Evolutionary conservation across 441 rosid genomes (phyloP), one percentile per base, ranked within the genome.

Genomic region (Euphorbia celastroides): DNA sequence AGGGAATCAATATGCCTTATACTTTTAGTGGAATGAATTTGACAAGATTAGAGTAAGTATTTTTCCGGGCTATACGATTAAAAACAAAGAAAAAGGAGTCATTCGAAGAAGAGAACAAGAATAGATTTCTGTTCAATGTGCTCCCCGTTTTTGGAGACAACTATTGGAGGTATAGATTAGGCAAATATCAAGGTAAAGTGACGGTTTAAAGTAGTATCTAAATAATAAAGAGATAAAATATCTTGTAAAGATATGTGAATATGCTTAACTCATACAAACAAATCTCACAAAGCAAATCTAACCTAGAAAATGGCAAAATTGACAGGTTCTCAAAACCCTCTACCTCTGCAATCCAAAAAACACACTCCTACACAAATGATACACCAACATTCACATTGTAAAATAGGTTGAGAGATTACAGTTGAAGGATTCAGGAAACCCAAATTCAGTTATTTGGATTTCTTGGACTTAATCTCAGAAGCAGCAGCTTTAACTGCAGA

Each of bases 401-500:
- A 4, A 38, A 38, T 14, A 38, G 44, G 38, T 3, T 4, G 38
- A 9, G 5, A 34, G 38, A 3, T 34, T 34, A 34, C 9, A 34
- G 5, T 34, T 34, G 38, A 34, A 34, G 4, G 38, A 9, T 34
- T 34, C 9, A 3, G 9, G 9, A 9, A 34, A 4, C 38, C 9
- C n/a, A n/a, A n/a, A n/a, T n/a, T n/a, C n/a, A 30, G 66, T 72
- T 48, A 77, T 62, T 77, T 77, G 72, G 77, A 70, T 5, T 44
- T 67, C 70, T 82, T 84, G n/a, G 77, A 70, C 60, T 86, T 93
- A 1, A 69, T 74, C 71, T 84, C 90, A 22, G 85, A 82, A 57
- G 89, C 91, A 41, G 85, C 82, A 22, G 81, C 75, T 73, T 82
- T 87, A 67, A 61, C 81, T 7, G 84, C 80, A 64, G 83, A 70